Conservation (phyloP, 495 filamentous ascomycete genomes). For the Sporormia fimetaria region DNA sequence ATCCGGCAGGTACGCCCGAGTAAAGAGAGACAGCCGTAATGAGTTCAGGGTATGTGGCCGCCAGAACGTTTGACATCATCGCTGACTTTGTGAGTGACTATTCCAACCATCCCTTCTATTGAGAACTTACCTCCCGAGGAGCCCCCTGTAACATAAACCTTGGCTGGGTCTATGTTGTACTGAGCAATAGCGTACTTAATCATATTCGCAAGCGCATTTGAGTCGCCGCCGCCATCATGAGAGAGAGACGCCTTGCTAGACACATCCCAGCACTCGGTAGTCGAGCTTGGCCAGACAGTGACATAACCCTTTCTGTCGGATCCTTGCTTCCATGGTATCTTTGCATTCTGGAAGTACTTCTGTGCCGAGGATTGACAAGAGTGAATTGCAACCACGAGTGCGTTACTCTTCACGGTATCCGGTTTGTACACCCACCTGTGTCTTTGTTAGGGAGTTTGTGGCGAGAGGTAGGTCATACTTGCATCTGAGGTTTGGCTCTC, state of each 20-base stretch:
- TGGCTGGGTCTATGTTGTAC: constrained; percentile 39
- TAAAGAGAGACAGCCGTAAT: constrained; percentile 48
- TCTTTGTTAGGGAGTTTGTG: not conserved
- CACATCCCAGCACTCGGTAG: constrained; percentile 48
- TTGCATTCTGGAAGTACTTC: constrained; percentile 27
- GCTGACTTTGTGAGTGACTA: not conserved
- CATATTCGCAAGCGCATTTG: constrained; percentile 45
- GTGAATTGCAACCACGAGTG: constrained; percentile 29
- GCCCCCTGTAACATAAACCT: constrained; percentile 44
- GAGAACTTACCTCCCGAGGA: constrained; percentile 37
- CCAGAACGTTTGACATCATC: constrained; percentile 41
- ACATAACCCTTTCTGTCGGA: constrained; percentile 45
- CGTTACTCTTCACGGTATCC: constrained; percentile 20
- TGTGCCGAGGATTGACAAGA: constrained; percentile 29
- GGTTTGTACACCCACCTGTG: constrained; percentile 28
- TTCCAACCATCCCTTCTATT: not conserved
- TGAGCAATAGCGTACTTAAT: constrained; percentile 42
- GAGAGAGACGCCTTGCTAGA: constrained; percentile 38
- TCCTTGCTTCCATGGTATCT: constrained; percentile 31
- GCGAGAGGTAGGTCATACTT: not conserved
- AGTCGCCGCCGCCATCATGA: constrained; percentile 44
- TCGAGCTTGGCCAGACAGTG: constrained; percentile 41
- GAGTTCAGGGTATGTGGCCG: constrained; percentile 48
- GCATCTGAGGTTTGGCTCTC: constrained; percentile 20
- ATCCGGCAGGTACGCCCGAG: constrained; percentile 50